Conservation (phyloP, 164 flowering plant genomes). For the Houttuynia cordata region DNA sequence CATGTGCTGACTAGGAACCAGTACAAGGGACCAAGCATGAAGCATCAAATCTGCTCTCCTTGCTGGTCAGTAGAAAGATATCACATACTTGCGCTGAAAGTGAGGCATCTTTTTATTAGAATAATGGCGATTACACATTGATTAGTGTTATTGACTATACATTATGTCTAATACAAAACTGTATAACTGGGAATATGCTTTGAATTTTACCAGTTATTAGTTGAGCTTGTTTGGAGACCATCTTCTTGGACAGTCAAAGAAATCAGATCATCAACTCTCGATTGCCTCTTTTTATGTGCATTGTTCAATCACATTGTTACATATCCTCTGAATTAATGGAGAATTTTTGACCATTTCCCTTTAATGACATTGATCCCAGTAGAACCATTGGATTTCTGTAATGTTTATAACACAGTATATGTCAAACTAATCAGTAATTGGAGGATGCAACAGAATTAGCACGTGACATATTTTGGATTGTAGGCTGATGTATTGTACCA, state of each 20-base stretch:
- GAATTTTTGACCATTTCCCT: not conserved
- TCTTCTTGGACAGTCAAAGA: not conserved
- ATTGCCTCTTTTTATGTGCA: constrained; percentile 2
- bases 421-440: not conserved
- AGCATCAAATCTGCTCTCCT: not conserved
- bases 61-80: not conserved
- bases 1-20: constrained; percentile 1
- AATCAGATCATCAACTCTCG: not conserved
- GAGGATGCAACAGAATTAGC: not conserved
- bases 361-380: not conserved
- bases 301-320: not conserved
- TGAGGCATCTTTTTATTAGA: not conserved
- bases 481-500: not conserved
- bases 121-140: not conserved
- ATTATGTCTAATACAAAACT: not conserved
- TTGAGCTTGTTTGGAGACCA: not conserved
- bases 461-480: not conserved
- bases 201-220: not conserved
- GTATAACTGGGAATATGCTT: not conserved
- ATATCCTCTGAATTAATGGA: not conserved
- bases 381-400: not conserved
- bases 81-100: not conserved
- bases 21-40: not conserved
- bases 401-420: not conserved
- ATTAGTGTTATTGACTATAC: not conserved